Percentiles rank a stretch among this genome's conserved stretches.
Conservation (phyloP, 2,329 filamentous ascomycete genomes). For the Ophiocordyceps camponoti-saundersi region DNA sequence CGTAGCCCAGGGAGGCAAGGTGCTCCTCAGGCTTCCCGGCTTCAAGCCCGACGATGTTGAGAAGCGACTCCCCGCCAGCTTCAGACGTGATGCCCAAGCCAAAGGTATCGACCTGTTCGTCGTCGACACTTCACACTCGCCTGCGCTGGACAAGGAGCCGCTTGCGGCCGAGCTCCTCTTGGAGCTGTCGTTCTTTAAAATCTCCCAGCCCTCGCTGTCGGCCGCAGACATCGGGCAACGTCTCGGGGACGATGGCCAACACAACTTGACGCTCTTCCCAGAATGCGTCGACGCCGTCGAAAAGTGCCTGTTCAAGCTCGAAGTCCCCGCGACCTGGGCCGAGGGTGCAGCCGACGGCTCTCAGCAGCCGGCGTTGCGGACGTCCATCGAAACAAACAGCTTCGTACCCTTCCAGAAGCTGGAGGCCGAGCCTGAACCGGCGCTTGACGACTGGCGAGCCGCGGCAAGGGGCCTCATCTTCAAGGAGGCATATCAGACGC, state of each 20-base stretch:
- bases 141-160: constrained; percentile 49
- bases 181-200: constrained; percentile 69
- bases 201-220: constrained; percentile 52
- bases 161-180: constrained; percentile 50
- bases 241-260: constrained; percentile 33
- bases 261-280: constrained; percentile 26
- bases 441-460: constrained; percentile 61
- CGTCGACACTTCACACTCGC: constrained; percentile 53
- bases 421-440: constrained; percentile 48
- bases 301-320: constrained; percentile 52
- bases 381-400: constrained; percentile 58
- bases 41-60: constrained; percentile 81
- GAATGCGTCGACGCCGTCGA: constrained; percentile 50
- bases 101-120: constrained; percentile 58
- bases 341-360: constrained; percentile 27
- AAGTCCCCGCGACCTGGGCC: constrained; percentile 67
- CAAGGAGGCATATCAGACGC: constrained; percentile 81
- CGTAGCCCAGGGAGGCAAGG: constrained; percentile 51
- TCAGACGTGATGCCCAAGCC: constrained; percentile 55
- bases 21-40: constrained; percentile 61
- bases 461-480: constrained; percentile 79
- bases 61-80: constrained; percentile 57
- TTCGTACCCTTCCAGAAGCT: constrained; percentile 67
- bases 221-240: constrained; percentile 49
- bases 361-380: constrained; percentile 40